Evolutionary conservation across 495 filamentous ascomycete species (phyloP).

Genomic region (Lasiosphaeriaceae sp.): DNA sequence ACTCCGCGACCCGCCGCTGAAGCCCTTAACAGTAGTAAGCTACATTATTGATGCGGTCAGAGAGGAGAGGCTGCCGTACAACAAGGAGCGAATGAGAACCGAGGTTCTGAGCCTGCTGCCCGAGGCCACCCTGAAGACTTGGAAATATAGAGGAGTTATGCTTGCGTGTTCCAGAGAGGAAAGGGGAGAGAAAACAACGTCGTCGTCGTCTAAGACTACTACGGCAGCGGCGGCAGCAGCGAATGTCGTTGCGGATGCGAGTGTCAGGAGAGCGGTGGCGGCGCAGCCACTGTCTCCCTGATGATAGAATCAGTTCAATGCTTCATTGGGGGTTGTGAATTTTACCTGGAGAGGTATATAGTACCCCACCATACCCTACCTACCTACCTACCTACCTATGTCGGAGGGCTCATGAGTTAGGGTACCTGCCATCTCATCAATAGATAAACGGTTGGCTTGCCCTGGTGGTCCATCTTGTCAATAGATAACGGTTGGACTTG

Average conservation of each 20-base stretch:
- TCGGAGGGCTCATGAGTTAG: no score
- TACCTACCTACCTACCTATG: not conserved
- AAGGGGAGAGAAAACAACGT: not conserved
- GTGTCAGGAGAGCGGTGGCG: no score
- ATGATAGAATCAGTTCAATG: no score
- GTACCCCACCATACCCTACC: not conserved
- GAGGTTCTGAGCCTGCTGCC: conserved; percentile 27
- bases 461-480: no score
- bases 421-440: not conserved
- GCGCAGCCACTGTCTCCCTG: no score
- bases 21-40: conserved; percentile 39
- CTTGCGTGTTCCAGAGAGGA: not conserved
- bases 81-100: conserved; percentile 26
- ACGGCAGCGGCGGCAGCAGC: no score
- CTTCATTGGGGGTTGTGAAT: no score
- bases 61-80: conserved; percentile 37
- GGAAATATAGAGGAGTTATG: not conserved
- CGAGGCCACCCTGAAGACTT: not conserved
- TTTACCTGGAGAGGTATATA: no score
- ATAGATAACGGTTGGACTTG: no score
- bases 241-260: no score
- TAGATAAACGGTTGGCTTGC: not conserved
- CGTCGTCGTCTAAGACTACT: no score
- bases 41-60: conserved; percentile 48
- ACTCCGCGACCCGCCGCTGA: conserved; percentile 54